Evolutionary conservation across 2,329 filamentous ascomycete genomes (phyloP), one percentile per base, ranked within the genome.

Genomic region (Monosporascus sp.): DNA sequence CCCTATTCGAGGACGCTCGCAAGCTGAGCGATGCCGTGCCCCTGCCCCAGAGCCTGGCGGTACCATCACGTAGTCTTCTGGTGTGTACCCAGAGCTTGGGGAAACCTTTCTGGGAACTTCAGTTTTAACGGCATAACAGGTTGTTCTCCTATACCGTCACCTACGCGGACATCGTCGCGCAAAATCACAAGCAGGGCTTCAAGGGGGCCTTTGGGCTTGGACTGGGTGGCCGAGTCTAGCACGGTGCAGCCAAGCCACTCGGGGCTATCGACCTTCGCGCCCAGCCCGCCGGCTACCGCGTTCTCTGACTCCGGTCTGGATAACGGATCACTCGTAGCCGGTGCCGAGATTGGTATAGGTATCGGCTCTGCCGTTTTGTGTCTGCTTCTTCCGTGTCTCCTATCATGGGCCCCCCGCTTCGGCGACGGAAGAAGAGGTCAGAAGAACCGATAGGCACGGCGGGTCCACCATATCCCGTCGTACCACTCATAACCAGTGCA

Each of bases 341-440:
- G 52, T 11, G 52, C 54, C 3, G 51, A 60, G 48, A 48, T 50
- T 14, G 59, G 58, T 20, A 56, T 63, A 19, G 59, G 58, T 6
- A 47, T 60, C 19, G 61, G 59, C 26, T 55, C 50, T 5, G 56
- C 51, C 16, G 19, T 56, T 7, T 58, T 55, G 0, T 55, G 54
- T n/a, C 4, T 58, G 2, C 34, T 63, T 1, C 41, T 61, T 37
- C 56, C 54, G 2, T 50, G 53, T 36, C 50, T 61, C 20, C 5
- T 57, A 5, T 56, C 34, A 49, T 63, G 4, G 49, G 43, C 16
- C 40, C 54, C 7, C 44, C 56, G 11, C 53, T 58, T 1, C 57
- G 56, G 27, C 52, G 53, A 50, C 55, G 56, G 17, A 55, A 54
- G 45, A 50, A 49, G 22, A 49, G 19, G n/a, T 41, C 41, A n/a